phyloP scores from a whole-genome alignment of 257 asterid species.

The Nicotiana tomentosiformis region DNA sequence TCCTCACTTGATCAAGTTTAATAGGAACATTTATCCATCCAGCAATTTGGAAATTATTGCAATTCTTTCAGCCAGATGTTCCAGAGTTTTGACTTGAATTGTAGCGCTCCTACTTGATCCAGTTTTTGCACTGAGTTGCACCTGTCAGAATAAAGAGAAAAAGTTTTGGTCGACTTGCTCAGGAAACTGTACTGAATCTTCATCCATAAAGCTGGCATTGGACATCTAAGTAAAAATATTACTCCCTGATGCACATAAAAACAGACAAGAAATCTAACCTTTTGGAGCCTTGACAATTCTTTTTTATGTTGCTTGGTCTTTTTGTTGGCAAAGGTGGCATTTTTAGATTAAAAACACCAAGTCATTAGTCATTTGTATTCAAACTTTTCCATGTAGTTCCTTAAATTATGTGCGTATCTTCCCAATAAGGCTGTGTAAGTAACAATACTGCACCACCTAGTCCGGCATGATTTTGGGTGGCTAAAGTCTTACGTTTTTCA shows the following conservation, averaged over 20 bases:
- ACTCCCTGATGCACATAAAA: neutral
- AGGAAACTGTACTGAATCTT: neutral
- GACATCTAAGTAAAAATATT: neutral
- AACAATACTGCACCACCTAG: neutral
- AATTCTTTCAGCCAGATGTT: neutral
- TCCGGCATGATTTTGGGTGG: neutral
- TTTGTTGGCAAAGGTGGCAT: neutral
- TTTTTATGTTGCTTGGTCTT: neutral
- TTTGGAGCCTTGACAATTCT: neutral
- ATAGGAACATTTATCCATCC: neutral
- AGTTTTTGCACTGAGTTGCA: neutral
- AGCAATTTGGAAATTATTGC: neutral
- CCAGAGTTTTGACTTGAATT: neutral
- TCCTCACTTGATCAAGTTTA: constrained; percentile 1
- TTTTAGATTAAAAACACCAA: neutral
- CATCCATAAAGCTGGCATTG: neutral
- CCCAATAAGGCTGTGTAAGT: neutral
- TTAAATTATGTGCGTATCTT: neutral
- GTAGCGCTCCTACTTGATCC: neutral
- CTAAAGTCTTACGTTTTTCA: neutral
- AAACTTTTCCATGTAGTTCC: neutral
- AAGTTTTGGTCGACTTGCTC: neutral
- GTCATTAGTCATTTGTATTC: neutral
- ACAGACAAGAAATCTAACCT: neutral
- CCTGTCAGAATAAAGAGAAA: neutral